Evolutionary conservation across 2,329 filamentous ascomycete species (phyloP), one percentile per base, ranked within the genome.

Genomic region (Colletotrichum phormii): DNA sequence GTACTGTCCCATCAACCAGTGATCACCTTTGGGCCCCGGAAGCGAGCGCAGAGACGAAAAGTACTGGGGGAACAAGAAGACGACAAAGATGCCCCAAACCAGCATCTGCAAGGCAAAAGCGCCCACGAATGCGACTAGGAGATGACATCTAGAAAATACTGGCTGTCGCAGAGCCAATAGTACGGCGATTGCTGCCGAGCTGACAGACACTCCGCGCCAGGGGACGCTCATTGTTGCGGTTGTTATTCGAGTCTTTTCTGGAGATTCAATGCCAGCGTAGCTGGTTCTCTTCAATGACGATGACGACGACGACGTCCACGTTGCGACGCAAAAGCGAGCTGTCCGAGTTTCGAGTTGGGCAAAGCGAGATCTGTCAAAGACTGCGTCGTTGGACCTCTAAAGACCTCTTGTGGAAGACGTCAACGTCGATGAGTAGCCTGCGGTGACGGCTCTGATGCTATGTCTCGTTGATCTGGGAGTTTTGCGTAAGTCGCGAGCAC

Each of bases 1-100:
- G 31, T 81, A 86, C 58, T 90, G 87, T n/a, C 88, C 88, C 71
- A 85, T 81, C 33, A 86, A 80, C 79, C 82, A 89, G 51, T 85
- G 84, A 55, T 81, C 82, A 22, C 79, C 81, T 2, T 76, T 74
- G 0, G 86, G 86, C 54, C 83, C 82, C 2, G 88, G 88, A 6
- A 90, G 79, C 62, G 82, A 80, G 18, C 85, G 81, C 68, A 89
- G 79, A 2, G 87, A 86, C 24, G 88, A 90, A 75, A 88, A 82
- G 75, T 83, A 78, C 33, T 84, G 83, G 18, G 88, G 88, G 75
- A 86, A 89, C 37, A 89, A 77, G 53, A 88, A 79, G 26, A 86
- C 76, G 2, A 75, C 75, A 82, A 84, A 89, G n/a, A 84, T 15
- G 18, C 55, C 78, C 78, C 81, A 87, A 4, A 75, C 46, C 9